Evolutionary conservation across 805 yeast species (phyloP).

Genomic region (Dipodascopsis uninucleata): DNA sequence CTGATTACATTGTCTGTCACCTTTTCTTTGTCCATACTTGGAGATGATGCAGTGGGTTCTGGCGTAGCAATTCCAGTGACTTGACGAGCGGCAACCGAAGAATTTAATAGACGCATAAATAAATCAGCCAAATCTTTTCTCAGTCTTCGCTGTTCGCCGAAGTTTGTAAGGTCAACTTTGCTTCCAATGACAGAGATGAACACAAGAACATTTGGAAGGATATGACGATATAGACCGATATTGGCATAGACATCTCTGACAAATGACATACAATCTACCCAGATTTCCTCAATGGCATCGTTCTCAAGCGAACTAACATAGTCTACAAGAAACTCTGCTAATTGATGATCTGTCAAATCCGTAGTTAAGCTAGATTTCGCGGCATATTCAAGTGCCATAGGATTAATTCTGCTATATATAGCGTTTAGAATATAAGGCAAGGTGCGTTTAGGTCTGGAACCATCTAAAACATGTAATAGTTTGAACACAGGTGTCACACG

Average conservation of each 20-base stretch:
- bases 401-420: constrained; percentile 47
- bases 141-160: constrained; percentile 58
- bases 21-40: constrained; percentile 12
- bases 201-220: constrained; percentile 53
- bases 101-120: constrained; percentile 38
- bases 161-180: constrained; percentile 56
- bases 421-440: constrained; percentile 64
- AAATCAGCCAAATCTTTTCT: constrained; percentile 55
- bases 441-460: constrained; percentile 72
- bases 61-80: constrained; percentile 19
- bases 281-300: constrained; percentile 78
- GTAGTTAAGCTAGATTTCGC: constrained; percentile 48
- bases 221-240: constrained; percentile 44
- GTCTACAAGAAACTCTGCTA: constrained; percentile 52
- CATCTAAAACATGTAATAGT: constrained; percentile 74
- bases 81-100: constrained; percentile 29
- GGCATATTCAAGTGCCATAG: constrained; percentile 28
- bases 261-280: constrained; percentile 55
- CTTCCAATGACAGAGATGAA: constrained; percentile 50
- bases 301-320: constrained; percentile 66
- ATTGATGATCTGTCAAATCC: constrained; percentile 43
- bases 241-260: constrained; percentile 56
- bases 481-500: constrained; percentile 46
- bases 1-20: constrained; percentile 2
- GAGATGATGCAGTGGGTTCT: constrained; percentile 11